These are phyloP conservation scores for Colletotrichum phormii DNA, from an alignment of 2,329 filamentous ascomycete species.

Conservation along the genomic window DNA sequence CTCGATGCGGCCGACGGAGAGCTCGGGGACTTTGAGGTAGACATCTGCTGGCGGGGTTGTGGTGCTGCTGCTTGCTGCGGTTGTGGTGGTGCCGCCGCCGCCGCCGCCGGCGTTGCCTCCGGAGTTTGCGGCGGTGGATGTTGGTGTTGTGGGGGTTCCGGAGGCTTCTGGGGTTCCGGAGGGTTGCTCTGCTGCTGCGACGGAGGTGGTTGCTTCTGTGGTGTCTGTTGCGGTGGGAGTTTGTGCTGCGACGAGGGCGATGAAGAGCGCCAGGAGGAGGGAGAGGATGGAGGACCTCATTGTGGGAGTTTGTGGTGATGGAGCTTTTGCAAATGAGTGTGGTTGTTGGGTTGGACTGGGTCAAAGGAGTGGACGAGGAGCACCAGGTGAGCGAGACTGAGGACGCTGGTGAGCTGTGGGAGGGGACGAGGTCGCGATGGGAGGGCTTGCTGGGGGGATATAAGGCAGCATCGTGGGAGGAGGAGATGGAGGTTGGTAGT, in stretches of 20 bases:
- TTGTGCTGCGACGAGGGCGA: constrained; percentile 46
- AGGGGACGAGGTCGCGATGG: not conserved
- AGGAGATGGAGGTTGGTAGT: constrained; percentile 10
- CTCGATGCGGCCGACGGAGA: constrained; percentile 70
- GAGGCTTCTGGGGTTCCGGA: constrained; percentile 37
- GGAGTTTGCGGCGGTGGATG: constrained; percentile 37
- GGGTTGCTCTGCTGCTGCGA: constrained; percentile 23
- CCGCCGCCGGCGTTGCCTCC: constrained; percentile 38
- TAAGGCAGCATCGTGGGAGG: constrained; percentile 22
- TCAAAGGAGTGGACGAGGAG: constrained; percentile 18
- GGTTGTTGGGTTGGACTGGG: not conserved
- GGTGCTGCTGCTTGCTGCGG: constrained; percentile 38
- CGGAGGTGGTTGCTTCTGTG: constrained; percentile 21
- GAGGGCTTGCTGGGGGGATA: constrained; percentile 27
- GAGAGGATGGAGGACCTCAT: constrained; percentile 38
- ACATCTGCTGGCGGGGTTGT: constrained; percentile 63
- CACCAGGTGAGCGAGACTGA: constrained; percentile 9
- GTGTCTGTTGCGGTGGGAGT: constrained; percentile 43
- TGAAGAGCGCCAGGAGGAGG: constrained; percentile 46
- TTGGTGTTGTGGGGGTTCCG: constrained; percentile 27
- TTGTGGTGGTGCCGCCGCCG: constrained; percentile 39
- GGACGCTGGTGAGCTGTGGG: constrained; percentile 17
- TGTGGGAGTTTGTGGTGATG: constrained; percentile 1
- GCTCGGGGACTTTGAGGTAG: constrained; percentile 66
- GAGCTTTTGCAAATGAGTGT: constrained; percentile 33